Conservation (phyloP, 768 basidiomycete genomes). For the Macrolepiota albuminosa region DNA sequence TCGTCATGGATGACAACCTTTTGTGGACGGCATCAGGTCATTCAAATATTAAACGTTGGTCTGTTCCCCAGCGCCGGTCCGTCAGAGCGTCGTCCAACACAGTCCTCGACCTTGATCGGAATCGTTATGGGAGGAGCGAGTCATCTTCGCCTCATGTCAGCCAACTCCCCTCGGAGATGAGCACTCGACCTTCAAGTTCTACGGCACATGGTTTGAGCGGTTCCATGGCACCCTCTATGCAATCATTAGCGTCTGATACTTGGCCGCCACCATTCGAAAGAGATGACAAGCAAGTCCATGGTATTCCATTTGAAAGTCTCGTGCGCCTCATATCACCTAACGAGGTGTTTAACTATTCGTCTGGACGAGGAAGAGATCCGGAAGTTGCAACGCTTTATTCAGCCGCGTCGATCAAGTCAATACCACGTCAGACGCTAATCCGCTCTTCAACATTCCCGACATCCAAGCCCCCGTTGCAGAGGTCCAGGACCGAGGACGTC, state of each 20-base stretch:
- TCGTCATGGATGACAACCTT: slow-evolving; percentile 75
- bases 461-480: slow-evolving; percentile 27
- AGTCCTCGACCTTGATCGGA: slow-evolving; percentile 11
- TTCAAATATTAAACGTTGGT: slow-evolving; percentile 82
- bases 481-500: slow-evolving; percentile 32
- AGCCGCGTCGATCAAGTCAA: slow-evolving; percentile 75
- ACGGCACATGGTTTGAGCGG: slow-evolving; percentile 23
- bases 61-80: slow-evolving; percentile 49
- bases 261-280: slow-evolving; percentile 21
- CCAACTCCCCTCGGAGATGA: slow-evolving; percentile 18
- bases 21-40: slow-evolving; percentile 90
- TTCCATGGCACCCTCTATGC: slow-evolving; percentile 30
- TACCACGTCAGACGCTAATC: slow-evolving; percentile 37
- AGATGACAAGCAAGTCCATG: slow-evolving; percentile 41
- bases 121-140: slow-evolving; percentile 12
- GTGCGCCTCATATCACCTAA: slow-evolving; percentile 66
- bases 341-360: slow-evolving; percentile 44
- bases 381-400: slow-evolving; percentile 86
- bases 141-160: slow-evolving; percentile 15
- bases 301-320: slow-evolving; percentile 68
- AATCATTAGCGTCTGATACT: slow-evolving; percentile 30
- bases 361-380: slow-evolving; percentile 50
- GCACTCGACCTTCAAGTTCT: slow-evolving; percentile 21
- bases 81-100: slow-evolving; percentile 24
- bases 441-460: slow-evolving; percentile 32